Percentiles rank a stretch among this genome's conserved stretches.
phyloP scores from a whole-genome alignment of 179 eudicot species.

The Silene noctiflora region DNA sequence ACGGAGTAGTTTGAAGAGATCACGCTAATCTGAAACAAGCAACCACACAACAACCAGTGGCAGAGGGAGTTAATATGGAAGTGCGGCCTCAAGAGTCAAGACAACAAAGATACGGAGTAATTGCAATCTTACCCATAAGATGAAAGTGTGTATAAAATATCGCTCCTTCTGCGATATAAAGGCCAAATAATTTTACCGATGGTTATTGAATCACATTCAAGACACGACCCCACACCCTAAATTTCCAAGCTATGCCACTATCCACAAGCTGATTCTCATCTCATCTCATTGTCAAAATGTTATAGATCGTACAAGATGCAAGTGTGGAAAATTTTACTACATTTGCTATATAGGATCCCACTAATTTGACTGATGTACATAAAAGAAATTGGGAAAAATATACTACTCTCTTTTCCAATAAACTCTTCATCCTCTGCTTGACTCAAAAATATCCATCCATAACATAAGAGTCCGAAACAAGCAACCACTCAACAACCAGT shows the following conservation, averaged over 20 bases:
- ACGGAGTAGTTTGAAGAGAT: neutral
- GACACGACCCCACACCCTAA: neutral
- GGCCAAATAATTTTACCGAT: neutral
- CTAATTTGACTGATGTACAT: too few relatives aligned
- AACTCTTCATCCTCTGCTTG: neutral
- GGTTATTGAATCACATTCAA: neutral
- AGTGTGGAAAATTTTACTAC: too few relatives aligned
- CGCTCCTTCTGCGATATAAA: too few relatives aligned
- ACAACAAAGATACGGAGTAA: too few relatives aligned
- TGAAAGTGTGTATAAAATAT: too few relatives aligned
- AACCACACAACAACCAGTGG: neutral
- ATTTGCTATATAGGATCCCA: too few relatives aligned
- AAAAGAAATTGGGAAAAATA: too few relatives aligned
- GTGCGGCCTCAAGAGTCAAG: too few relatives aligned
- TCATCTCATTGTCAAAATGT: neutral
- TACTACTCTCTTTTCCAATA: neutral
- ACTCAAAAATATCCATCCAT: constrained; percentile 4
- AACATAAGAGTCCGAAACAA: neutral
- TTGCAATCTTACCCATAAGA: too few relatives aligned
- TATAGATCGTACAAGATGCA: neutral
- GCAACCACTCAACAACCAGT: neutral
- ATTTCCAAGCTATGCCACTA: neutral
- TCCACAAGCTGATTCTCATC: neutral
- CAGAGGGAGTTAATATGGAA: too few relatives aligned
- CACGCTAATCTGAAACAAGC: neutral